Evolutionary conservation across 768 basidiomycete genomes (phyloP).

Genomic region (Pilatotrama ljubarskyi): DNA sequence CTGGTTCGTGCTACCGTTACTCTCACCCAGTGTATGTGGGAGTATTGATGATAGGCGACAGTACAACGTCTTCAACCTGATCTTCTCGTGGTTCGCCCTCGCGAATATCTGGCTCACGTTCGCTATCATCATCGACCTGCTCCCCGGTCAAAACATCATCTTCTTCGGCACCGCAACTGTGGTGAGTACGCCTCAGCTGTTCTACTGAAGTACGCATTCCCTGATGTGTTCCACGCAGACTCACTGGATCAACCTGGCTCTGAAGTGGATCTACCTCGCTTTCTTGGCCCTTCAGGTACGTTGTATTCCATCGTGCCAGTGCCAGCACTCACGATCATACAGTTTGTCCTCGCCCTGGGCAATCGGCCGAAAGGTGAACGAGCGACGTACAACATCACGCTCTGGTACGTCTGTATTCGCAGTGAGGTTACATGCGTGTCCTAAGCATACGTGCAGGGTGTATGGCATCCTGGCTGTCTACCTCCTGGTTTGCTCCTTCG

Average conservation of each 20-base stretch:
- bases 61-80: conserved; percentile 83
- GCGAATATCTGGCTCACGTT: conserved; percentile 96
- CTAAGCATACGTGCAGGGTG: conserved; percentile 49
- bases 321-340: neutral
- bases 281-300: conserved; percentile 77
- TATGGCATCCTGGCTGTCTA: conserved; percentile 84
- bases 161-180: conserved; percentile 73
- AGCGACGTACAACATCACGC: conserved; percentile 63
- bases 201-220: no score
- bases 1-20: conserved; percentile 57
- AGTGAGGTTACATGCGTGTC: neutral
- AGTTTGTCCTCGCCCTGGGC: conserved; percentile 73
- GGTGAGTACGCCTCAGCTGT: conserved; percentile 46
- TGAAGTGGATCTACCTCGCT: conserved; percentile 86
- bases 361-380: conserved; percentile 91
- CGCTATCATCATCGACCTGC: conserved; percentile 89
- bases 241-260: conserved; percentile 79
- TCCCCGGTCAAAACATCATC: conserved; percentile 51
- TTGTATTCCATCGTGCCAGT: neutral
- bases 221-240: conserved; percentile 49
- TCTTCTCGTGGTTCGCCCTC: conserved; percentile 93
- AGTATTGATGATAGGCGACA: conserved; percentile 29
- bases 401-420: conserved; percentile 53
- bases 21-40: neutral
- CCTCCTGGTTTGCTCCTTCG: conserved; percentile 84